Base-by-base conservation (phyloP, 225 moss, liverwort and hornwort species). In the Sphagnum tenellum region DNA sequence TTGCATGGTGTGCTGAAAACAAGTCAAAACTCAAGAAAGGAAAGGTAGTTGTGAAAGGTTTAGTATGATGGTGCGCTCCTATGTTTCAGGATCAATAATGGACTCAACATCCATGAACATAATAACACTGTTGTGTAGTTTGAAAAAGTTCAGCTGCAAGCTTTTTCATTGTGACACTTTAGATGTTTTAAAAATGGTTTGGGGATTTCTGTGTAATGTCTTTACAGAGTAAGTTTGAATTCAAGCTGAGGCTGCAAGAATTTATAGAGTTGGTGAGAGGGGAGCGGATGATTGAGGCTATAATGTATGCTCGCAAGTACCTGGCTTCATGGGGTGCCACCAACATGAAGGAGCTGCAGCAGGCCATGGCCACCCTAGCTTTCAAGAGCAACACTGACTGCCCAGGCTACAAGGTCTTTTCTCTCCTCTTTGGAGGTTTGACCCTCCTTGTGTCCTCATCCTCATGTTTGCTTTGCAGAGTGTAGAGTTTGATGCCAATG, bases 321-420 rank as follows among this genome's bases (percentile, higher is more conserved):
- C 87, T 99, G 62, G 93, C 98, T 47, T 75, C 73, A 12, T 99
- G 98, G 98, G 90, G 98, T 64, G 77, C 76, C 73, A 93, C 93
- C 68, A 90, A 93, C 66, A 93, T 99, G 93, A 99, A 99, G 76
- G 98, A 99, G 72, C 85, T 99, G 64, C 98, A 99, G 64, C 98
- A 99, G 72, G 98, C 93, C 67, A 99, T 99, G 98, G 98, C 98
- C 69, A 99, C 98, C 49, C 82, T 99, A 69, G 98, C 98, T 53
- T 99, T 99, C 69, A 99, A 88, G 77, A 99, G 98, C 79, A 99
- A 84, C 62, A 93, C 98, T 29, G 98, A 99, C 77, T 99, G 98
- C 74, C 87, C 98, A 58, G 90, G 86, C 72, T 99, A 99, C 65
- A 99, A 99, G 81, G 94, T 91, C 63, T 57, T 29, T 29, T 29